A percentile compares a stretch with the other conserved stretches of the same genome.
These are phyloP conservation scores for Rusavskia elegans DNA, from an alignment of 495 filamentous ascomycete genomes.

Conservation along the genomic window DNA sequence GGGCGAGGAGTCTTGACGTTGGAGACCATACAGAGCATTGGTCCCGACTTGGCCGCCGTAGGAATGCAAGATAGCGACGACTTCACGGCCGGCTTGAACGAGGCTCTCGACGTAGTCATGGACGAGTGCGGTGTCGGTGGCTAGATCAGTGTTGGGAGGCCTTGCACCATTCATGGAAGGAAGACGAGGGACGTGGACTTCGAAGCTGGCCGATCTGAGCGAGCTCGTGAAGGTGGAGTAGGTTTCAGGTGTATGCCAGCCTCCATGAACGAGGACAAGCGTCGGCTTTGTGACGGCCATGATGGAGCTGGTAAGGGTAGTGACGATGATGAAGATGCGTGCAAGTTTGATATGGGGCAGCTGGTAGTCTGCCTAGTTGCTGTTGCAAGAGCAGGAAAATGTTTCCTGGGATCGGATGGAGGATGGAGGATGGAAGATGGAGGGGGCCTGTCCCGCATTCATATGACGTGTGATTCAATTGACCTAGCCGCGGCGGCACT, in stretches of 20 bases:
- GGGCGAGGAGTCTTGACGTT: constrained; percentile 1
- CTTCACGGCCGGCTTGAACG: constrained; percentile 8
- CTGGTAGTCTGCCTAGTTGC: too few relatives aligned
- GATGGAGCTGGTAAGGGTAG: too few relatives aligned
- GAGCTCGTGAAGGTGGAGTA: constrained; percentile 18
- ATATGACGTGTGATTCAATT: too few relatives aligned
- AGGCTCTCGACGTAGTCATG: constrained; percentile 16
- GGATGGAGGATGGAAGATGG: too few relatives aligned
- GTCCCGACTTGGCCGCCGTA: constrained; percentile 25
- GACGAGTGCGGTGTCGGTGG: constrained; percentile 11
- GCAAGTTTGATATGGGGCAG: too few relatives aligned
- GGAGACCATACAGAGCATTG: constrained; percentile 18
- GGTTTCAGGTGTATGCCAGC: constrained; percentile 16
- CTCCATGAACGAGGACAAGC: constrained; percentile 16
- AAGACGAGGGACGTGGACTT: constrained; percentile 18
- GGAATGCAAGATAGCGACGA: constrained; percentile 21
- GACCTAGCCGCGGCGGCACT: too few relatives aligned
- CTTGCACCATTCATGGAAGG: constrained; percentile 12
- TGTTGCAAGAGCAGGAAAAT: too few relatives aligned
- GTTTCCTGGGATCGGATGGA: too few relatives aligned
- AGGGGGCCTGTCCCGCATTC: too few relatives aligned
- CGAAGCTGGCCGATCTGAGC: constrained; percentile 14
- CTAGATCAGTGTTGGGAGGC: constrained; percentile 1
- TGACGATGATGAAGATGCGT: too few relatives aligned
- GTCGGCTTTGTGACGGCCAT: constrained; percentile 5